A percentile compares a stretch with the other conserved stretches of the same genome.
phyloP scores from a whole-genome alignment of 768 basidiomycete genomes.

The Cystobasidium ongulense region DNA sequence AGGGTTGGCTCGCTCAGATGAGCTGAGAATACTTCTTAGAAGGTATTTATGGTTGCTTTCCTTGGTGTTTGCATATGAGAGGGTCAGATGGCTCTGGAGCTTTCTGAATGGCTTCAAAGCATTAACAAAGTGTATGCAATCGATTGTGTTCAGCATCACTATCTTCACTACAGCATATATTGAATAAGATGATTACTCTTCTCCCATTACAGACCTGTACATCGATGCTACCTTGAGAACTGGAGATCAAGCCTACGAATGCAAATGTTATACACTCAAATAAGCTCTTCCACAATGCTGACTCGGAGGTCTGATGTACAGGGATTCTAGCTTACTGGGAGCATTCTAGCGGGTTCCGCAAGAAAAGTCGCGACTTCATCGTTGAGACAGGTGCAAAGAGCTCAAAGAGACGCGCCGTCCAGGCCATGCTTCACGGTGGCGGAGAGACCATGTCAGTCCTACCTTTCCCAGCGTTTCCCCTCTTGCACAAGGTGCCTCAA shows the following conservation, averaged over 20 bases:
- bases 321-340: constrained; percentile 28
- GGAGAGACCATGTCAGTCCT: not conserved
- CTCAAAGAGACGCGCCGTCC: not conserved
- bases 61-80: constrained; percentile 9
- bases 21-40: constrained; percentile 10
- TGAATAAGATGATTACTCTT: not conserved
- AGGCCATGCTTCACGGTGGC: not conserved
- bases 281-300: not conserved
- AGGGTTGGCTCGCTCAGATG: not conserved
- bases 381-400: constrained; percentile 19
- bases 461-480: too few species aligned
- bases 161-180: not conserved
- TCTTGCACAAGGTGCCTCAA: too few species aligned
- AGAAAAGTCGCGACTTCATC: constrained; percentile 20
- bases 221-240: constrained; percentile 15
- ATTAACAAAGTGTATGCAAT: not conserved
- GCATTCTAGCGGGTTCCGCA: constrained; percentile 19
- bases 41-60: constrained; percentile 17
- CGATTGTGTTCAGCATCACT: not conserved
- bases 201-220: not conserved
- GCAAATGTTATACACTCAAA: not conserved
- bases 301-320: not conserved
- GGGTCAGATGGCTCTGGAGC: constrained; percentile 16
- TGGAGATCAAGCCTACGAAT: constrained; percentile 26
- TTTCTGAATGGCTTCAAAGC: not conserved